phyloP scores from a whole-genome alignment of 495 filamentous ascomycete genomes.

The Penicillium lagena region DNA sequence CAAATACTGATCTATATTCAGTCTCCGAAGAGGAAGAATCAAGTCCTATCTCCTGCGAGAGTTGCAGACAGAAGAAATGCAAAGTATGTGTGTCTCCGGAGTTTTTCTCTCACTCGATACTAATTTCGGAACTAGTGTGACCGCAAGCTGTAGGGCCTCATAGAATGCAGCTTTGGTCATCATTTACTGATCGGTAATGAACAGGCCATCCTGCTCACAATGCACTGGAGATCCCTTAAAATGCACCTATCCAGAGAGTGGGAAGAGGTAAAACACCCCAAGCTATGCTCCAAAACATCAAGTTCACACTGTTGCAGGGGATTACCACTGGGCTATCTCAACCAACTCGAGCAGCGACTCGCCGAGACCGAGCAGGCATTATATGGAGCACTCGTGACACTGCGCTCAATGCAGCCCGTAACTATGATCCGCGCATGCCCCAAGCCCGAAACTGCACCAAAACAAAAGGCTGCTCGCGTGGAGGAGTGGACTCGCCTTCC shows the following conservation, averaged over 20 bases:
- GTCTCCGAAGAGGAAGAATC: constrained; percentile 4
- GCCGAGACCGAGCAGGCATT: constrained; percentile 21
- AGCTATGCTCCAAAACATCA: background rate
- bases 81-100: constrained; percentile 10
- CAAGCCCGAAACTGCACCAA: constrained; percentile 8
- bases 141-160: constrained; percentile 13
- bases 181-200: background rate
- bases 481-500: constrained; percentile 21
- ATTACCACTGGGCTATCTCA: constrained; percentile 21
- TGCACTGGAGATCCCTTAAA: constrained; percentile 19
- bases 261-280: constrained; percentile 14
- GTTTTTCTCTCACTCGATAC: background rate
- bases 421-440: constrained; percentile 4
- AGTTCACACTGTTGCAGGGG: constrained; percentile 9
- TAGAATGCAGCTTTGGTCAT: background rate
- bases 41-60: constrained; percentile 20
- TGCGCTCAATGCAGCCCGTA: constrained; percentile 10
- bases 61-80: constrained; percentile 24
- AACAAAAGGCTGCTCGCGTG: constrained; percentile 20
- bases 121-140: constrained; percentile 16
- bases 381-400: constrained; percentile 18
- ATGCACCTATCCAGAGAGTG: constrained; percentile 24
- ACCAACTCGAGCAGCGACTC: constrained; percentile 23
- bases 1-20: background rate
- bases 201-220: constrained; percentile 21